phyloP scores from a whole-genome alignment of 257 asterid species.

The Paulownia fortunei region DNA sequence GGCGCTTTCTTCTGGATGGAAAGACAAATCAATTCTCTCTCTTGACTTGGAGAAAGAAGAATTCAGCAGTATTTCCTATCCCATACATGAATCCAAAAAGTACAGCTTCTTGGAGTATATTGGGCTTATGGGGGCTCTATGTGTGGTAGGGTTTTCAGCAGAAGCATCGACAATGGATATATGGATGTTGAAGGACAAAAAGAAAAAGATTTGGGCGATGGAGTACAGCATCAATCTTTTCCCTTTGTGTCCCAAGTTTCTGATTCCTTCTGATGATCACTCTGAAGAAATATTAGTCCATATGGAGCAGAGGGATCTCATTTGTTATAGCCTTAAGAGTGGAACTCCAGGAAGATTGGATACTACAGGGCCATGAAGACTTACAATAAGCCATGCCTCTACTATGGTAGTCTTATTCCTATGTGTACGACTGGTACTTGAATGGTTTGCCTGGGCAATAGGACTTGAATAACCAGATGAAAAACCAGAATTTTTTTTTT shows the following conservation, averaged over 20 bases:
- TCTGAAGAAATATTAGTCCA: constrained; percentile 52
- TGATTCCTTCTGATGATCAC: constrained; percentile 40
- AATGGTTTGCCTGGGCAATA: background rate
- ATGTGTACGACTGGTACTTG: background rate
- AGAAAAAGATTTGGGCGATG: constrained; percentile 39
- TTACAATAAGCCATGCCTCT: constrained; percentile 42
- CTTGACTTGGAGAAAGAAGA: constrained; percentile 47
- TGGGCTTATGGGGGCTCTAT: constrained; percentile 44
- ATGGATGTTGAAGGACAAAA: constrained; percentile 48
- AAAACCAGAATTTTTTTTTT: background rate
- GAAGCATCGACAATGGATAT: constrained; percentile 44
- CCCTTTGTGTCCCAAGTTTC: constrained; percentile 44
- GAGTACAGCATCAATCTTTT: constrained; percentile 44
- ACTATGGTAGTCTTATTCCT: constrained; percentile 40
- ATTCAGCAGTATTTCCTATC: constrained; percentile 40
- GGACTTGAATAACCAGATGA: background rate
- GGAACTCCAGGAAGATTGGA: constrained; percentile 31
- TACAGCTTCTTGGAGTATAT: constrained; percentile 43
- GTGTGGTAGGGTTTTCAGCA: constrained; percentile 45
- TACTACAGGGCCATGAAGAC: constrained; percentile 43
- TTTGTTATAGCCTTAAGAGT: constrained; percentile 38
- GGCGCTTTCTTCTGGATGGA: constrained; percentile 46
- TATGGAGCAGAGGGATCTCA: constrained; percentile 46
- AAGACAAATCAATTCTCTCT: constrained; percentile 45
- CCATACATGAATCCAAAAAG: constrained; percentile 26